Conservation (phyloP, 2,329 filamentous ascomycete species). For the Metarhizium humberi region DNA sequence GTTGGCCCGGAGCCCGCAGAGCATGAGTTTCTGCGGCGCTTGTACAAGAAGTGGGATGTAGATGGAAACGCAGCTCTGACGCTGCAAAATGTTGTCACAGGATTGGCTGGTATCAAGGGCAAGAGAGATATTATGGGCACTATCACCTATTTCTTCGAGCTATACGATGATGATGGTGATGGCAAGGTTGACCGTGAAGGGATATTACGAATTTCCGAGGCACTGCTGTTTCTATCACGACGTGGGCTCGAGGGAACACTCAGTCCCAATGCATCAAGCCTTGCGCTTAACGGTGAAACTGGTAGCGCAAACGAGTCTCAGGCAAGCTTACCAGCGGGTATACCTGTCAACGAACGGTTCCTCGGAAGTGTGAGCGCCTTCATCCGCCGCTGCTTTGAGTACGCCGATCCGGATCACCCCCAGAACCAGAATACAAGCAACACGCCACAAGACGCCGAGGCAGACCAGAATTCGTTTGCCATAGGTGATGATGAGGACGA, state of each 20-base stretch:
- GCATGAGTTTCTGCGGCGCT: conserved; percentile 83
- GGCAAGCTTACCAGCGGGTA: conserved; percentile 33
- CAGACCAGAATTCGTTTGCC: conserved; percentile 47
- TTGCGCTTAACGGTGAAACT: conserved; percentile 37
- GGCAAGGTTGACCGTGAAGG: conserved; percentile 91
- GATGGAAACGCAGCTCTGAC: conserved; percentile 70
- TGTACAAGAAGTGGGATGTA: conserved; percentile 84
- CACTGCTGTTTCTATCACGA: conserved; percentile 82
- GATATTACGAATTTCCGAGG: conserved; percentile 89
- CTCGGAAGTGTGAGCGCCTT: conserved; percentile 90
- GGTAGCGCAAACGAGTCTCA: conserved; percentile 21
- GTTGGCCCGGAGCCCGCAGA: conserved; percentile 63
- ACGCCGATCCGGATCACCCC: conserved; percentile 84
- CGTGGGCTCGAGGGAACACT: conserved; percentile 72
- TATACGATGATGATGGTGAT: conserved; percentile 89
- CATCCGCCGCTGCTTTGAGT: conserved; percentile 93
- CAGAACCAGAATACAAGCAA: conserved; percentile 38
- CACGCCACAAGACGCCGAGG: conserved; percentile 11
- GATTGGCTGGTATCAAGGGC: conserved; percentile 84
- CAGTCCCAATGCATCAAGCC: conserved; percentile 52
- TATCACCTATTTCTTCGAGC: conserved; percentile 95
- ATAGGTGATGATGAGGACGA: conserved; percentile 53
- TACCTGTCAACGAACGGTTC: conserved; percentile 75
- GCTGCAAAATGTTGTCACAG: conserved; percentile 84
- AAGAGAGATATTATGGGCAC: conserved; percentile 94